These are phyloP conservation scores for Phoenix dactylifera DNA, from an alignment of 176 grass and related monocot genomes.

Conservation along the genomic window DNA sequence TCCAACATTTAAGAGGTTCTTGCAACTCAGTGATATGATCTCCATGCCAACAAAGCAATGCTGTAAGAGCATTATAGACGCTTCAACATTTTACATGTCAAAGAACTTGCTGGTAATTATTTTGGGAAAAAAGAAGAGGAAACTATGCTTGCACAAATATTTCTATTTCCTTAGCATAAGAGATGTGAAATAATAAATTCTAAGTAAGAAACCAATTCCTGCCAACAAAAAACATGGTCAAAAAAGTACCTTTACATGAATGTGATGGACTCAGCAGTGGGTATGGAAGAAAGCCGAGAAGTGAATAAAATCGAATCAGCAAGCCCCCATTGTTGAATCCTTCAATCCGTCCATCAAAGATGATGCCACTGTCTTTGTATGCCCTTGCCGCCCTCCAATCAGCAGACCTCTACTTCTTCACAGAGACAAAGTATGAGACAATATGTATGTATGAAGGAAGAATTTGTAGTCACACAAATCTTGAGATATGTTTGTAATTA, in stretches of 20 bases:
- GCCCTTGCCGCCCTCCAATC: slow-evolving; percentile 59
- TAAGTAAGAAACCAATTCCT: too few species aligned
- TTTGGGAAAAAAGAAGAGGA: too few species aligned
- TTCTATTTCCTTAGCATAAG: too few species aligned
- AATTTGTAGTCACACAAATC: background rate
- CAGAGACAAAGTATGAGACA: slow-evolving; percentile 31
- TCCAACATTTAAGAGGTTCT: too few species aligned
- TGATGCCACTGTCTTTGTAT: slow-evolving; percentile 40
- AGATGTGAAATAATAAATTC: too few species aligned
- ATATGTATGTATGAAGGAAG: background rate
- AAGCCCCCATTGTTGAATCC: slow-evolving; percentile 66
- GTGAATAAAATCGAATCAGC: slow-evolving; percentile 58
- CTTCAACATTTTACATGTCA: too few species aligned
- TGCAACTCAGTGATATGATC: too few species aligned
- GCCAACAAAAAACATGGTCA: background rate
- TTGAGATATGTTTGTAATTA: background rate
- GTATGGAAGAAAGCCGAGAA: slow-evolving; percentile 84
- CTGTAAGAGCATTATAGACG: too few species aligned
- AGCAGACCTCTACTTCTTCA: slow-evolving; percentile 44
- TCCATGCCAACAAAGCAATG: too few species aligned
- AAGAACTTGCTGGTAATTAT: too few species aligned
- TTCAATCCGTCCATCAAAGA: slow-evolving; percentile 40
- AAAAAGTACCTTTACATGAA: slow-evolving; percentile 54
- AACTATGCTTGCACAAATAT: too few species aligned
- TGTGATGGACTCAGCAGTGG: slow-evolving; percentile 69